These are phyloP conservation scores for Juncus inflexus DNA, from an alignment of 176 grass and related monocot species.

Conservation along the genomic window DNA sequence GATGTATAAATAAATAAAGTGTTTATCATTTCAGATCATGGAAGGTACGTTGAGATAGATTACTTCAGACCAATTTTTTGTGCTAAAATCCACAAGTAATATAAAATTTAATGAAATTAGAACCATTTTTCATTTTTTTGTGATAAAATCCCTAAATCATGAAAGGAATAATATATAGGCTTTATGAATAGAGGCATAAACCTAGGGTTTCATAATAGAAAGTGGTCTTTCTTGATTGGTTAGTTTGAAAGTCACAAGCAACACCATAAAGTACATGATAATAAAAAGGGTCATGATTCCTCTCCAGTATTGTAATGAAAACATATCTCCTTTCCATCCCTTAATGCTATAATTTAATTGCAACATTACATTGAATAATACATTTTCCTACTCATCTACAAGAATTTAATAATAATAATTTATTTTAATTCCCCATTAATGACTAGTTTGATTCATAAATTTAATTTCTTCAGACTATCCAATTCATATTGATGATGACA, in stretches of 20 bases:
- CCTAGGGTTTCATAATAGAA: not conserved
- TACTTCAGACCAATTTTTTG: conserved; percentile 9
- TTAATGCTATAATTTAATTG: too few species aligned
- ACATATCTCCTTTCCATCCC: too few species aligned
- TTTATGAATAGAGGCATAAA: conserved; percentile 22
- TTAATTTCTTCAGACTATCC: too few species aligned
- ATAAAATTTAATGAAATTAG: too few species aligned
- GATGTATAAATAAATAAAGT: conserved; percentile 8
- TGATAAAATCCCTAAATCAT: conserved; percentile 18
- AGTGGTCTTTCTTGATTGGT: conserved; percentile 26
- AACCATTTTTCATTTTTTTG: not conserved
- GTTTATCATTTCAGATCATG: conserved; percentile 1
- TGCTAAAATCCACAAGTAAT: conserved; percentile 19
- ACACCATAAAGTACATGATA: conserved; percentile 14
- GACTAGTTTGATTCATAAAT: too few species aligned
- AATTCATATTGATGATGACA: too few species aligned
- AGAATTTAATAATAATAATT: too few species aligned
- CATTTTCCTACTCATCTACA: too few species aligned
- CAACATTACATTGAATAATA: too few species aligned
- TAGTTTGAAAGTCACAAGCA: conserved; percentile 30
- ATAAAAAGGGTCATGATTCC: not conserved
- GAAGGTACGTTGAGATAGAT: not conserved
- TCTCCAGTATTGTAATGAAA: too few species aligned
- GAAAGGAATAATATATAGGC: conserved; percentile 16
- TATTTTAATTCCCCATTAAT: too few species aligned